Percentiles rank a stretch among this genome's conserved stretches.
Conservation (phyloP, 805 yeast species). For the Suhomyces emberorum region DNA sequence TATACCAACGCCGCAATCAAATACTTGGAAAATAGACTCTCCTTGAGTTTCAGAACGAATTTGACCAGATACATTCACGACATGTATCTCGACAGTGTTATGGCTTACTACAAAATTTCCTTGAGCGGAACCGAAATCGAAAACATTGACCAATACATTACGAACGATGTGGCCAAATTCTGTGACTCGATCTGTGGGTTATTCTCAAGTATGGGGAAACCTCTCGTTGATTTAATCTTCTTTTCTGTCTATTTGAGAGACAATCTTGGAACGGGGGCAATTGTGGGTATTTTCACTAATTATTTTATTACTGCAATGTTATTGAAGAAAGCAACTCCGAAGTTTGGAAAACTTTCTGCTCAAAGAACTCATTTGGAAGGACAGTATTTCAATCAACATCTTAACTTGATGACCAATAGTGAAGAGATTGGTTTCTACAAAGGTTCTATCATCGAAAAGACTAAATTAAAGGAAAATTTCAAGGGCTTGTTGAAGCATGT, state of each 20-base stretch:
- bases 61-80: constrained; percentile 86
- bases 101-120: constrained; percentile 80
- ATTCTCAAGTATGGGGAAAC: constrained; percentile 88
- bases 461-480: constrained; percentile 60
- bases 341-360: constrained; percentile 76
- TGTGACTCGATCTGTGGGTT: constrained; percentile 77
- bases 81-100: constrained; percentile 72
- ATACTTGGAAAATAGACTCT: constrained; percentile 68
- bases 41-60: constrained; percentile 81
- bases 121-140: constrained; percentile 53
- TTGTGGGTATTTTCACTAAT: constrained; percentile 75
- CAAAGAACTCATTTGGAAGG: constrained; percentile 79
- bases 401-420: constrained; percentile 80
- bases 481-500: constrained; percentile 52
- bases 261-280: constrained; percentile 83
- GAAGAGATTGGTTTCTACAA: constrained; percentile 95
- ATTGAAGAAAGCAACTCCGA: constrained; percentile 73
- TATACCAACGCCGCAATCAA: constrained; percentile 89
- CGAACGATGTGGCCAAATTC: constrained; percentile 80
- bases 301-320: constrained; percentile 77
- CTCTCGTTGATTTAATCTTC: constrained; percentile 79
- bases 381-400: constrained; percentile 79
- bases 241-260: constrained; percentile 82
- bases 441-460: constrained; percentile 77
- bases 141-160: constrained; percentile 82